Evolutionary conservation across 495 filamentous ascomycete genomes (phyloP).

Genomic region (Recurvomyces mirabilis): DNA sequence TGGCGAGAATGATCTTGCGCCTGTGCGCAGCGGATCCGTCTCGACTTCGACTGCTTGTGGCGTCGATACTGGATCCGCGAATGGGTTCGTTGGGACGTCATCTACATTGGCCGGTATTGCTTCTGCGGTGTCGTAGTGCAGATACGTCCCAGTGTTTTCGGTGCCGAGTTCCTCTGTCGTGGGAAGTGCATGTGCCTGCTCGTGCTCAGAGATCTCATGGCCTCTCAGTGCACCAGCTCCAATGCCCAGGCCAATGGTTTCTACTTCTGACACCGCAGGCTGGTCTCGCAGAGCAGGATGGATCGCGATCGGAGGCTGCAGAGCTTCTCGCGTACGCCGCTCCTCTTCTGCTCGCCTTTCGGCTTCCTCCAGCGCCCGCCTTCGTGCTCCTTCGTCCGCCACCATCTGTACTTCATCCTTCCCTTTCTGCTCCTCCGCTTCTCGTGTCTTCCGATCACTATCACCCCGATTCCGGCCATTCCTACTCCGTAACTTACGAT

Average conservation of each 20-base stretch:
- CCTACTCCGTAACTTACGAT: slow-evolving; percentile 54
- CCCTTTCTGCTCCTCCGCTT: slow-evolving; percentile 27
- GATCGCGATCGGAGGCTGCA: slow-evolving; percentile 7
- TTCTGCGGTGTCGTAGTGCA: slow-evolving; percentile 9
- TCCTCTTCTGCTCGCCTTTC: slow-evolving; percentile 38
- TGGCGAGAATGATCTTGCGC: slow-evolving; percentile 8
- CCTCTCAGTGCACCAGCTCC: not conserved
- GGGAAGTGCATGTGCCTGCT: not conserved
- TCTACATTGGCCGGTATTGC: too few relatives aligned
- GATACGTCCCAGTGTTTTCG: slow-evolving; percentile 8
- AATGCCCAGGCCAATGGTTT: slow-evolving; percentile 16
- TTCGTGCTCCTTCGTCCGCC: too few relatives aligned
- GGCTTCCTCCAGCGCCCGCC: slow-evolving; percentile 26
- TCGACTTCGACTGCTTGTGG: not conserved
- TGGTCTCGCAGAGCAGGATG: slow-evolving; percentile 16
- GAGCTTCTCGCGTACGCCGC: slow-evolving; percentile 11
- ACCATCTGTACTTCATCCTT: slow-evolving; percentile 16
- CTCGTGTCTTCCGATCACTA: slow-evolving; percentile 24
- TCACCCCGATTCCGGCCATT: slow-evolving; percentile 51
- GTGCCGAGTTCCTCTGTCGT: slow-evolving; percentile 11
- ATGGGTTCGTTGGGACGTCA: slow-evolving; percentile 12
- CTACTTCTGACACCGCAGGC: not conserved
- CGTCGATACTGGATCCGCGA: slow-evolving; percentile 15
- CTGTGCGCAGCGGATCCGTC: not conserved
- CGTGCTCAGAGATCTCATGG: not conserved